phyloP scores from a whole-genome alignment of 352 stramenopile species.

The Phytophthora pisi region DNA sequence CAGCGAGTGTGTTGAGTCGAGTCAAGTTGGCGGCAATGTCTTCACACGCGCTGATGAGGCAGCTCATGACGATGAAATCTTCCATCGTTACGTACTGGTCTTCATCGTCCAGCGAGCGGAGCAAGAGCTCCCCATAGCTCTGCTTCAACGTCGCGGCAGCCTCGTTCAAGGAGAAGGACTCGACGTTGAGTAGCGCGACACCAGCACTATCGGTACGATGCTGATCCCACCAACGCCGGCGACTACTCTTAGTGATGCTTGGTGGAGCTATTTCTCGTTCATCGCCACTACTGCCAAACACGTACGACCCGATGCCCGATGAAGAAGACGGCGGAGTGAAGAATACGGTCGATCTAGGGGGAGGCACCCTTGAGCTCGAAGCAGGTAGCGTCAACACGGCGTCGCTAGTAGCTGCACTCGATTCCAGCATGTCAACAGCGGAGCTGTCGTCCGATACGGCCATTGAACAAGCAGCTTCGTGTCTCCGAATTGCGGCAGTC shows the following conservation, averaged over 20 bases:
- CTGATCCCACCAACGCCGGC: slow-evolving; percentile 17
- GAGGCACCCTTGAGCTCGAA: background rate
- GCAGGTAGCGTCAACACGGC: slow-evolving; percentile 12
- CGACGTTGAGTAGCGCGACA: slow-evolving; percentile 53
- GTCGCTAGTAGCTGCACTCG: slow-evolving; percentile 18
- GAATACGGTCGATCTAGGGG: slow-evolving; percentile 19
- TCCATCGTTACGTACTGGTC: slow-evolving; percentile 52
- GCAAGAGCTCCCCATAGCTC: slow-evolving; percentile 55
- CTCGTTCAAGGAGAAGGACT: slow-evolving; percentile 64
- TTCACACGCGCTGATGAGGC: slow-evolving; percentile 58
- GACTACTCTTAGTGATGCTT: slow-evolving; percentile 1
- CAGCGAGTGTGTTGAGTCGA: slow-evolving; percentile 56
- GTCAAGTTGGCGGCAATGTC: slow-evolving; percentile 59
- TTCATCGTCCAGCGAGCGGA: slow-evolving; percentile 32
- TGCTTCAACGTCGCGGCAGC: slow-evolving; percentile 48
- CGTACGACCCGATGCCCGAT: slow-evolving; percentile 24
- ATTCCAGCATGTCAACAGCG: slow-evolving; percentile 25
- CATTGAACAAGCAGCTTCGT: slow-evolving; percentile 24
- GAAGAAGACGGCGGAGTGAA: slow-evolving; percentile 30
- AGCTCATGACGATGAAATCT: slow-evolving; percentile 75
- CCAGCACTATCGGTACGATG: slow-evolving; percentile 27
- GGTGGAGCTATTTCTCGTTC: background rate
- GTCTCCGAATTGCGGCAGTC: slow-evolving; percentile 3
- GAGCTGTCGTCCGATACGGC: slow-evolving; percentile 32
- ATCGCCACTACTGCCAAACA: slow-evolving; percentile 15